Percentiles rank a stretch among this genome's conserved stretches.
Evolutionary conservation across 2,329 filamentous ascomycete species (phyloP).

Genomic region (Leptodontidium sp.): DNA sequence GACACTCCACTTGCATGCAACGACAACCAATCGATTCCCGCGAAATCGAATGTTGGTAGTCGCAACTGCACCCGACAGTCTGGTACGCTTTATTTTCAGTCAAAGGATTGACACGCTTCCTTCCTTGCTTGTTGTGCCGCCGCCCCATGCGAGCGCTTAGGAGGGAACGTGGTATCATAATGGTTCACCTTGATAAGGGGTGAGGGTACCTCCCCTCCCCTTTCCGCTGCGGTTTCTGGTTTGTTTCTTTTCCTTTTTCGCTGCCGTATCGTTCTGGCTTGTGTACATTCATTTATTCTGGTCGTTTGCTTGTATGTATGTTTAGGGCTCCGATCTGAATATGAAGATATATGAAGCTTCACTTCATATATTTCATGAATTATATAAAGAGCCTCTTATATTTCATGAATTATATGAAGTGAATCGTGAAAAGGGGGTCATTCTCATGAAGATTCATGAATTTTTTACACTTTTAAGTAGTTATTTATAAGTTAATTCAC

Average conservation of each 20-base stretch:
- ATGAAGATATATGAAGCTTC: no score
- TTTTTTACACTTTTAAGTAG: no score
- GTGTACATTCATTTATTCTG: not conserved
- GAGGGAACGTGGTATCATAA: not conserved
- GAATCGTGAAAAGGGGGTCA: no score
- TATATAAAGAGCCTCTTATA: no score
- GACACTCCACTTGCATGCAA: not conserved
- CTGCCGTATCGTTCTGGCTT: not conserved
- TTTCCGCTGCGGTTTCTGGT: conserved; percentile 1
- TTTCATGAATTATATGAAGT: no score
- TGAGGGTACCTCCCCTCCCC: not conserved
- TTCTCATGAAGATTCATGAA: no score
- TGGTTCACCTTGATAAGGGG: not conserved
- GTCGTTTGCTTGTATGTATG: not conserved
- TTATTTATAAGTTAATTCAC: no score
- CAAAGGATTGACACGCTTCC: no score
- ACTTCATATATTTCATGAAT: no score
- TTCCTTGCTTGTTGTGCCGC: not conserved
- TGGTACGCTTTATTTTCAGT: conserved; percentile 1
- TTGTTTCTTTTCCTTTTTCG: conserved; percentile 5
- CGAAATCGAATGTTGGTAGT: conserved; percentile 1
- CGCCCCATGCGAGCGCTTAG: conserved; percentile 8
- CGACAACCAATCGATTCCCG: not conserved
- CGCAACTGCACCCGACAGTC: conserved; percentile 5
- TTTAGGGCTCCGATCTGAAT: not conserved